phyloP scores from a whole-genome alignment of 2,329 filamentous ascomycete genomes.

The Cladosporium velox region DNA sequence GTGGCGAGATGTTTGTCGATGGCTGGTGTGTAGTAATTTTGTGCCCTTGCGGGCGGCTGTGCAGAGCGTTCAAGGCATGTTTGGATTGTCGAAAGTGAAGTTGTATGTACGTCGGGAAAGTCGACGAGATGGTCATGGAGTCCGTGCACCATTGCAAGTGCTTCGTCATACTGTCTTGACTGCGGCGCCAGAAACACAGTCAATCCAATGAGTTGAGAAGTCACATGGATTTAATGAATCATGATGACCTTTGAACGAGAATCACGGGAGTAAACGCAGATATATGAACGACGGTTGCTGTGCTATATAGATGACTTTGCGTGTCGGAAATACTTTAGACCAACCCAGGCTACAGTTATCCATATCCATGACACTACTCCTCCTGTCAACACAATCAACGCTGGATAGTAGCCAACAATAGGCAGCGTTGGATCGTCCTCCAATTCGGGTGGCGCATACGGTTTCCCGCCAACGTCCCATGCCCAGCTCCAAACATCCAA shows the following conservation, averaged over 20 bases:
- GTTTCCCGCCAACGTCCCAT: conserved; percentile 96
- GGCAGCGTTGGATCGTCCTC: conserved; percentile 93
- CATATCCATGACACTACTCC: conserved; percentile 98
- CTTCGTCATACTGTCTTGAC: not conserved
- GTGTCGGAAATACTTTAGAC: conserved; percentile 99
- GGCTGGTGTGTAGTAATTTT: not conserved
- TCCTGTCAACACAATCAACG: conserved; percentile 80
- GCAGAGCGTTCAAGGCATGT: conserved; percentile 16
- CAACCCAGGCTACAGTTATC: conserved; percentile 96
- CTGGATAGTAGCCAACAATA: conserved; percentile 96
- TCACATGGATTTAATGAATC: no score
- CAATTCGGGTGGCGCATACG: conserved; percentile 90
- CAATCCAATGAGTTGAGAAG: no score
- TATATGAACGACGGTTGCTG: not conserved
- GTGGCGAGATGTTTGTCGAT: not conserved
- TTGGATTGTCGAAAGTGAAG: conserved; percentile 15
- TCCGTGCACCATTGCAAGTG: not conserved
- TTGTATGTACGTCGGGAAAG: conserved; percentile 9
- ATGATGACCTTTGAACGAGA: not conserved
- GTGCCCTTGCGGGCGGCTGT: conserved; percentile 17
- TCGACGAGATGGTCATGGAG: conserved; percentile 11
- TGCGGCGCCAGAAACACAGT: no score
- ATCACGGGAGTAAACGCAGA: not conserved
- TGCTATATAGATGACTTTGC: conserved; percentile 59
- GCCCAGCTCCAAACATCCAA: conserved; percentile 97